phyloP scores from a whole-genome alignment of 306 rosid genomes.

The Prunus armeniaca region DNA sequence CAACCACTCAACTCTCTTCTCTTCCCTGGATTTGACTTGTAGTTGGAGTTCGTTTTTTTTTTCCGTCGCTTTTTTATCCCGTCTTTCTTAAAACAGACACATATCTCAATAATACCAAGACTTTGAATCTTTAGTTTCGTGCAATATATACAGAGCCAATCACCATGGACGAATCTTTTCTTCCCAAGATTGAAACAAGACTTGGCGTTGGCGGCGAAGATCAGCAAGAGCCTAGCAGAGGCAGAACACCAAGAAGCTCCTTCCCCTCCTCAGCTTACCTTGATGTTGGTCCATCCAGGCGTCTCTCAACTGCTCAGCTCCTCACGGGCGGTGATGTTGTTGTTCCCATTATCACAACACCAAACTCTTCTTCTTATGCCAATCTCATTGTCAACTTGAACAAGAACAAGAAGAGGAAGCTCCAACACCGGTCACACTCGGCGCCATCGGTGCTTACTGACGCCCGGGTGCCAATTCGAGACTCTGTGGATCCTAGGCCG shows the following conservation, averaged over 20 bases:
- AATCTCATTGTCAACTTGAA: constrained; percentile 48
- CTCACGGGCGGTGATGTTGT: constrained; percentile 38
- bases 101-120: not conserved
- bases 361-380: constrained; percentile 30
- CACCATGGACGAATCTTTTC: constrained; percentile 47
- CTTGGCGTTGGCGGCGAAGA: constrained; percentile 17
- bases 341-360: constrained; percentile 32
- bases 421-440: constrained; percentile 48
- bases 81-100: not conserved
- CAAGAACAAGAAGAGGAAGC: constrained; percentile 25
- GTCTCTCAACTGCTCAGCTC: constrained; percentile 26
- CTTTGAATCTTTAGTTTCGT: not conserved
- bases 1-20: not conserved
- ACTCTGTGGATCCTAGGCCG: constrained; percentile 27
- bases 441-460: constrained; percentile 51
- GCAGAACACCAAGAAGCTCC: constrained; percentile 29
- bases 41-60: constrained; percentile 1
- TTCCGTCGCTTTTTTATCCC: no score
- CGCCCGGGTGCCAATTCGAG: constrained; percentile 2
- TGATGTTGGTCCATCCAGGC: constrained; percentile 27
- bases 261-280: constrained; percentile 12
- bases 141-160: not conserved
- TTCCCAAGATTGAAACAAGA: constrained; percentile 19
- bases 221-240: constrained; percentile 4
- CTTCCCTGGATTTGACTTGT: constrained; percentile 11